These are phyloP conservation scores for Penicillium lagena DNA, from an alignment of 495 filamentous ascomycete species.

Conservation along the genomic window DNA sequence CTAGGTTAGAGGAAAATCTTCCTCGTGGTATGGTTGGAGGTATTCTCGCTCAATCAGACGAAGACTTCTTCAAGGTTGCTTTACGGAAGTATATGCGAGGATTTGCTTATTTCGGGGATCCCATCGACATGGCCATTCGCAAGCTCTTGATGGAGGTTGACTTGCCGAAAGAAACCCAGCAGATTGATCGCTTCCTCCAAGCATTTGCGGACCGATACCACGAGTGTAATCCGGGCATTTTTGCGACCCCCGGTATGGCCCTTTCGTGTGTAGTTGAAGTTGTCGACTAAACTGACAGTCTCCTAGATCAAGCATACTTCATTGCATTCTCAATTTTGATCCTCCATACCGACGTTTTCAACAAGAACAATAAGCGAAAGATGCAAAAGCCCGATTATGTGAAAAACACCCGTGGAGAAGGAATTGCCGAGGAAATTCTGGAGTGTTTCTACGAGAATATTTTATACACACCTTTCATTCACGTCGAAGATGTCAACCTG, in stretches of 20 bases:
- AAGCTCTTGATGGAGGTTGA: slow-evolving; percentile 97
- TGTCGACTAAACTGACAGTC: slow-evolving; percentile 7
- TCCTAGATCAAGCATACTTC: slow-evolving; percentile 84
- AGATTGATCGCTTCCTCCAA: slow-evolving; percentile 91
- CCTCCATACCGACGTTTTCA: slow-evolving; percentile 96
- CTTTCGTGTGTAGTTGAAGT: background rate
- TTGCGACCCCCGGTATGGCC: slow-evolving; percentile 61
- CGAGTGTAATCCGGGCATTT: slow-evolving; percentile 97
- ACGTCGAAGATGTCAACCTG: slow-evolving; percentile 87
- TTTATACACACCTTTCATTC: slow-evolving; percentile 94
- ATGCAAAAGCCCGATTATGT: slow-evolving; percentile 97
- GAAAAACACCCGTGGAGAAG: slow-evolving; percentile 86
- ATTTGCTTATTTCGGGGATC: slow-evolving; percentile 91
- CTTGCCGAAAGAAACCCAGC: slow-evolving; percentile 93
- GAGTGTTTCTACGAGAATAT: slow-evolving; percentile 99
- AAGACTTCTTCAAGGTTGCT: slow-evolving; percentile 75
- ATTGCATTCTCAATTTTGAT: slow-evolving; percentile 96
- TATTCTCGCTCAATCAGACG: slow-evolving; percentile 72
- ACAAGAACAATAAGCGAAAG: slow-evolving; percentile 98
- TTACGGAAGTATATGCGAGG: slow-evolving; percentile 90
- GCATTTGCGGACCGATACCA: slow-evolving; percentile 95
- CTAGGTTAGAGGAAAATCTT: slow-evolving; percentile 70
- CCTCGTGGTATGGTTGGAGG: slow-evolving; percentile 74
- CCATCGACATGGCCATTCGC: slow-evolving; percentile 93
- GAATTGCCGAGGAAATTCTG: slow-evolving; percentile 84